Evolutionary conservation across 495 filamentous ascomycete species (phyloP).

Genomic region (Articulospora tetracladia): DNA sequence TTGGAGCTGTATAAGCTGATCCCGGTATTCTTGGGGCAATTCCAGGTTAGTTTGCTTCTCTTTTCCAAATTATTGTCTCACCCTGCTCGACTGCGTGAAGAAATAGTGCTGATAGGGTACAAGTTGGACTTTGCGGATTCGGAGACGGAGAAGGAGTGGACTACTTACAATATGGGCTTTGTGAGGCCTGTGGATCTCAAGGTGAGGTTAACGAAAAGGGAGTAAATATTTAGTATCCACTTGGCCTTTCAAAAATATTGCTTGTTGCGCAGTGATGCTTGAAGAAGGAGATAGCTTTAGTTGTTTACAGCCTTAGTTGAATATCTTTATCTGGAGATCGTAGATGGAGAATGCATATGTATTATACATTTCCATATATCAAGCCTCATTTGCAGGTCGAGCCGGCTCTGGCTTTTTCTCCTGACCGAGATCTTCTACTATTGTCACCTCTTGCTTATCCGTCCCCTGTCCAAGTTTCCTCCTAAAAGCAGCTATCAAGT

Average conservation of each 20-base stretch:
- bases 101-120: no score
- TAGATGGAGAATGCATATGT: no score
- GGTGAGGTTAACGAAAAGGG: neutral
- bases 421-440: neutral
- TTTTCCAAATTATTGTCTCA: neutral
- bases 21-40: constrained; percentile 24
- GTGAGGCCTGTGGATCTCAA: neutral
- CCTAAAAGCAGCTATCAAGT: neutral
- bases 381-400: neutral
- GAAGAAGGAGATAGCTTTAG: no score
- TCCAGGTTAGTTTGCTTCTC: neutral
- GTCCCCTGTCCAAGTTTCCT: neutral
- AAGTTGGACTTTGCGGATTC: neutral
- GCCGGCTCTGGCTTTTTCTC: neutral
- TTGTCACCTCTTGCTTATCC: neutral
- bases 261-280: no score
- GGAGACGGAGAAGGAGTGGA: neutral
- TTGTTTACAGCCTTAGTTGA: no score
- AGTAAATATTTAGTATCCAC: no score
- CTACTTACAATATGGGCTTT: neutral
- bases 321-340: no score
- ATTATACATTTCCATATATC: no score
- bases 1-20: constrained; percentile 40
- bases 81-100: no score
- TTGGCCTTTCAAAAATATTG: no score